Evolutionary conservation across 345 rosid species (phyloP), one percentile per base, ranked within the genome.

Genomic region (Aegle marmelos): DNA sequence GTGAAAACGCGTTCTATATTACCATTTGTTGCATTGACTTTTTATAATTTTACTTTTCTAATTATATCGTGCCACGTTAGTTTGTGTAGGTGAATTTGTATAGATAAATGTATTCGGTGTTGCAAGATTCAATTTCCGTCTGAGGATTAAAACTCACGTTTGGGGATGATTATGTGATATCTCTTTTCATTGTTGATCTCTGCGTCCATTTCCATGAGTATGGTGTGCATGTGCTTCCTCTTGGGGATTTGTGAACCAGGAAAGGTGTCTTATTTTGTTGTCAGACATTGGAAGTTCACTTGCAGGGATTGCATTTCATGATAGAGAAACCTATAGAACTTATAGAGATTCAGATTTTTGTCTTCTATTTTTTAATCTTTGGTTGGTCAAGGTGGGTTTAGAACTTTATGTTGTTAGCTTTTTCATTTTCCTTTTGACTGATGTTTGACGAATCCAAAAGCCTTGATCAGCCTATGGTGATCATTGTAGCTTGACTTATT

Each of bases 351-450:
- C 21, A 4, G 36, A 6, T 27, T 74, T 36, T 36, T 1, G 39
- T 0, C 24, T 10, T 34, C 9, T 31, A 27, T 61, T 36, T 25
- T 39, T 41, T 41, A 41, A 3, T 30, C 30, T 61, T 37, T 21
- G 68, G 19, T 39, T 73, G 57, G 27, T 72, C 50, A 48, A 28
- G 76, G 33, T 24, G 66, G 56, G 54, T 11, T 75, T 75, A 48
- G 28, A 63, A 21, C 31, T 45, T 45, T 45, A 13, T 1, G 50
- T 45, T 41, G 48, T 41, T 45, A 45, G 5, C 13, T 19, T 64
- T 13, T n/a, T 50, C 25, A 19, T 33, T 62, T 34, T 28, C 21
- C 56, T 63, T 45, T 74, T 63, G 45, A 68, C 28, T 22, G 31
- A 16, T 75, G 7, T 48, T 64, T 21, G 48, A 61, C 41, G 68